These are phyloP conservation scores for Tribonema minus DNA, from an alignment of 108 stramenopile species.

Conservation along the genomic window DNA sequence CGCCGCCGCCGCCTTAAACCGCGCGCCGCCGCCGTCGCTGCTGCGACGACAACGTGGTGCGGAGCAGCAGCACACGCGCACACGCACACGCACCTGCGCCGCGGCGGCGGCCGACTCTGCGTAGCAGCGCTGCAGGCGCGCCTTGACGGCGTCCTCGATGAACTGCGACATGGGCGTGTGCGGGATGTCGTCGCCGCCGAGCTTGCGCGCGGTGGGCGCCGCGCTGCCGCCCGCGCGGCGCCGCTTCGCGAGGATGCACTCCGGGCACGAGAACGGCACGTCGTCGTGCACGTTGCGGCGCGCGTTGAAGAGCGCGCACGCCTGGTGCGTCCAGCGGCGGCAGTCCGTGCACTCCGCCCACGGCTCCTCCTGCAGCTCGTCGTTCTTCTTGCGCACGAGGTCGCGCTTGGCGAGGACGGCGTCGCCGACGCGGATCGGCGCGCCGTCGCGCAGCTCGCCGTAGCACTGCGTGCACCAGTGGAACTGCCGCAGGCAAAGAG, in stretches of 20 bases:
- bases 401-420: conserved; percentile 67
- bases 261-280: conserved; percentile 23
- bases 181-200: conserved; percentile 18
- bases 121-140: conserved; percentile 16
- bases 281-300: conserved; percentile 47
- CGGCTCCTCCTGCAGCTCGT: conserved; percentile 54
- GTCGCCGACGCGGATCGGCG: conserved; percentile 77
- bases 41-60: too few species aligned
- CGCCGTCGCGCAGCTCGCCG: conserved; percentile 60
- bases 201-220: conserved; percentile 17
- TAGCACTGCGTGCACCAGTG: conserved; percentile 76
- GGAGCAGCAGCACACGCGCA: too few species aligned
- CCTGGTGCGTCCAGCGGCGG: conserved; percentile 79
- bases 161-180: conserved; percentile 16
- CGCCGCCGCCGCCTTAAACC: too few species aligned
- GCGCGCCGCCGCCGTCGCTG: too few species aligned
- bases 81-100: too few species aligned
- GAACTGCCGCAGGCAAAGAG: too few species aligned
- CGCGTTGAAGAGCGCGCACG: conserved; percentile 85
- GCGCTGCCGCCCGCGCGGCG: conserved; percentile 4
- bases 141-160: conserved; percentile 21
- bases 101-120: conserved; percentile 1
- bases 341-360: conserved; percentile 73
- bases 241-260: conserved; percentile 30
- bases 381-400: conserved; percentile 72